Evolutionary conservation across 176 grass and related monocot species (phyloP).

Genomic region (Puccinellia tenuiflora): DNA sequence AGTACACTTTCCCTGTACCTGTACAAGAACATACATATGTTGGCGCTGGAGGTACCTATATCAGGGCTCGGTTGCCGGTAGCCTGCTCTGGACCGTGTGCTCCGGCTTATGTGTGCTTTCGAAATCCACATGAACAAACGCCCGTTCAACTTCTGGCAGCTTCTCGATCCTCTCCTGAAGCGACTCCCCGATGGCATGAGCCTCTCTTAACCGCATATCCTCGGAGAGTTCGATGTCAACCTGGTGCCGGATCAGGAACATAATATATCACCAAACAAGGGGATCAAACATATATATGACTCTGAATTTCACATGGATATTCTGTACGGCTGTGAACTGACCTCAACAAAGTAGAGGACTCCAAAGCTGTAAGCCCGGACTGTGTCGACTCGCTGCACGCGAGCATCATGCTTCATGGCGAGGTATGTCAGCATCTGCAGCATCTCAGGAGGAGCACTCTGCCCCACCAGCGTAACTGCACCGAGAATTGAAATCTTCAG

Average conservation of each 20-base stretch:
- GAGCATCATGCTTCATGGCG: constrained; percentile 58
- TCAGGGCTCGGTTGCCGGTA: constrained; percentile 40
- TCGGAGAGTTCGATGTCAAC: constrained; percentile 59
- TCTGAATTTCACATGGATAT: neutral
- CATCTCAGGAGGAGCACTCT: constrained; percentile 63
- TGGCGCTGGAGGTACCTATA: no score
- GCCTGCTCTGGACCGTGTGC: constrained; percentile 49
- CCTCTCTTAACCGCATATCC: constrained; percentile 62
- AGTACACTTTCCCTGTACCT: neutral
- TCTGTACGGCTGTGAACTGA: constrained; percentile 15
- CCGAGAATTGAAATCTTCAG: neutral
- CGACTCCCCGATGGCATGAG: constrained; percentile 64
- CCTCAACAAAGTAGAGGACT: constrained; percentile 86
- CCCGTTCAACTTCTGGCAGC: constrained; percentile 69
- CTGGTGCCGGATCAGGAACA: constrained; percentile 26
- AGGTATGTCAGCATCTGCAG: constrained; percentile 74
- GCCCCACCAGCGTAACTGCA: constrained; percentile 70
- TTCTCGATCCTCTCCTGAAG: constrained; percentile 68
- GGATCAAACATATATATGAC: neutral
- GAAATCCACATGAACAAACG: constrained; percentile 91
- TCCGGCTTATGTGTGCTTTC: constrained; percentile 80
- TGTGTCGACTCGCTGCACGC: constrained; percentile 65
- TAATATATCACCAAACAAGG: neutral
- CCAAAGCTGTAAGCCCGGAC: constrained; percentile 90
- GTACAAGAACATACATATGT: neutral